Percentiles rank a stretch among this genome's conserved stretches.
phyloP scores from a whole-genome alignment of 108 stramenopile genomes.

The Nitzschia palea region DNA sequence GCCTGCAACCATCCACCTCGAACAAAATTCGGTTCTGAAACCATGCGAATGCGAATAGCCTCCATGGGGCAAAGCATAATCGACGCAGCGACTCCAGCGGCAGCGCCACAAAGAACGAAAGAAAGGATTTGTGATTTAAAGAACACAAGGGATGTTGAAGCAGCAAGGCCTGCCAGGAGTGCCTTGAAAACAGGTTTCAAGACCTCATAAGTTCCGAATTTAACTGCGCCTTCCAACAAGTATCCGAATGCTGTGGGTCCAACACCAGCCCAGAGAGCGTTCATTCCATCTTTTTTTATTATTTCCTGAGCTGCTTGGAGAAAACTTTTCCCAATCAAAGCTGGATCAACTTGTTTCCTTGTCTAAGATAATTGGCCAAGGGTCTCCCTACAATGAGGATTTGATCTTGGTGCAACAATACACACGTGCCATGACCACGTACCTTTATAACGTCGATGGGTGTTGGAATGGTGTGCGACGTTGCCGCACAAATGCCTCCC shows the following conservation, averaged over 20 bases:
- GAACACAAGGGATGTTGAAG: constrained; percentile 29
- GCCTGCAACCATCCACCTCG: constrained; percentile 53
- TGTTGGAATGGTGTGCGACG: constrained; percentile 71
- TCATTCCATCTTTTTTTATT: constrained; percentile 53
- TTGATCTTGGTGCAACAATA: no score
- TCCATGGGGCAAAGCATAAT: constrained; percentile 88
- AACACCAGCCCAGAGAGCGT: constrained; percentile 62
- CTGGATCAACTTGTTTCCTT: constrained; percentile 70
- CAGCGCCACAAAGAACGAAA: constrained; percentile 51
- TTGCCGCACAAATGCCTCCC: constrained; percentile 77
- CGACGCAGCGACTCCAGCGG: constrained; percentile 78
- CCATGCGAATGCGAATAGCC: constrained; percentile 84
- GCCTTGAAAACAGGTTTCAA: constrained; percentile 61
- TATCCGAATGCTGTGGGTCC: constrained; percentile 83
- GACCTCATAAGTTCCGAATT: constrained; percentile 90
- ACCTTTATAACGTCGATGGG: constrained; percentile 88
- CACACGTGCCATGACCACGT: no score
- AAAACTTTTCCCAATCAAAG: constrained; percentile 35
- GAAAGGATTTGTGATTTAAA: constrained; percentile 49
- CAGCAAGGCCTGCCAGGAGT: constrained; percentile 28
- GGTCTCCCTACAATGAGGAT: no score
- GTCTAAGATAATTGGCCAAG: constrained; percentile 50
- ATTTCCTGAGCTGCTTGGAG: constrained; percentile 48
- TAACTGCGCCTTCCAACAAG: constrained; percentile 68
- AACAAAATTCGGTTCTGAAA: constrained; percentile 71